Evolutionary conservation across 805 yeast species (phyloP), one percentile per base, ranked within the genome.

Genomic region (Lachancea thermotolerans): DNA sequence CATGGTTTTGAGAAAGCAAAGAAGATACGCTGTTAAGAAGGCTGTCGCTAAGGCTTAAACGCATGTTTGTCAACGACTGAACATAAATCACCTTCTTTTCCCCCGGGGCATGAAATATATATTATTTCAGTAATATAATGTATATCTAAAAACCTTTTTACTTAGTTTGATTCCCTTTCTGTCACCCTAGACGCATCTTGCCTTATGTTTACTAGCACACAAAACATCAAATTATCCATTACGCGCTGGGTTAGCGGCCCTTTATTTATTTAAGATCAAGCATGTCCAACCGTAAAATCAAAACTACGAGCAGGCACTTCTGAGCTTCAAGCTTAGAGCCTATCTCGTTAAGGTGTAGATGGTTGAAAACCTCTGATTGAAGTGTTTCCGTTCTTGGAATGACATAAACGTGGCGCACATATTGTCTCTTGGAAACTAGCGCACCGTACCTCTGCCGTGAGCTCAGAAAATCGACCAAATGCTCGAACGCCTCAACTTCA

Each of bases 1-100:
- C 64, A 71, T 85, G 73, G 95, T 89, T 65, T 82, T 89, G 73
- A 93, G 85, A 85, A 93, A 91, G 83, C 97, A 95, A 81, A 88
- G 87, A 78, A 85, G 89, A 78, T 84, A 73, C 72, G 86, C 89
- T 75, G 91, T 88, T 68, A 87, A 85, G 79, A 90, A 88, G 81
- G 95, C 95, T 74, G 82, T 85, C 68, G 95, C 96, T 69, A 89
- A 90, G 85, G 96, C 95, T 75, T 84, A 82, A 77, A 64, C 66
- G 42, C 41, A 37, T 30, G 29, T 37, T 11, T 16, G 10, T 10
- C 16, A 12, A 12, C 41, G 32, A 27, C 31, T 21, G 18, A 25
- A 18, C 32, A 37, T 27, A 21, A 25, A 25, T 25, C 21, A 18
- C 25, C 27, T 35, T 39, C 49, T 38, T 38, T 38, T 35, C 28